These are phyloP conservation scores for Narthecium ossifragum DNA, from an alignment of 106 monocot species.

Conservation along the genomic window DNA sequence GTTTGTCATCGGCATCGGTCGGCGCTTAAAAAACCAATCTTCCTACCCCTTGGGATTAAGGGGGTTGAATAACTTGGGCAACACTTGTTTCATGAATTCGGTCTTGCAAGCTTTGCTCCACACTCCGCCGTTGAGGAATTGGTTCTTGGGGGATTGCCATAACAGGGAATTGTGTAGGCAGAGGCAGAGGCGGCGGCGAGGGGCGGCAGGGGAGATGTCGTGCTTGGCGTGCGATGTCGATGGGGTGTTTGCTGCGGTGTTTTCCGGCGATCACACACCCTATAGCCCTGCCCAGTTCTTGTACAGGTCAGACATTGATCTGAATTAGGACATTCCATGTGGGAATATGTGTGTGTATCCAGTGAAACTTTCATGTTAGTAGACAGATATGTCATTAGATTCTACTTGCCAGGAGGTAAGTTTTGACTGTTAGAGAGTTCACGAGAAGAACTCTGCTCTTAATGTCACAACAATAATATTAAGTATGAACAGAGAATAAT, in stretches of 20 bases:
- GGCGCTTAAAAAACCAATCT: no score
- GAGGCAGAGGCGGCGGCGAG: conserved; percentile 10
- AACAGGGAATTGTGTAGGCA: conserved; percentile 59
- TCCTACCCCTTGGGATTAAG: conserved; percentile 48
- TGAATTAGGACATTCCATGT: no score
- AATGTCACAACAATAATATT: no score
- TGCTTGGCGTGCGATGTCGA: conserved; percentile 92
- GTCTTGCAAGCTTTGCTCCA: conserved; percentile 86
- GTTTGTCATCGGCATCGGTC: conserved; percentile 10
- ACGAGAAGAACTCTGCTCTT: no score
- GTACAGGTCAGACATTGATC: conserved; percentile 69
- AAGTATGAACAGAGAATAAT: no score
- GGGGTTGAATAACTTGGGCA: conserved; percentile 89
- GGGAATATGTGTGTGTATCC: no score
- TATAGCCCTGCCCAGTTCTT: conserved; percentile 87
- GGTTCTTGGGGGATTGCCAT: conserved; percentile 79
- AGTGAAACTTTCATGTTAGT: no score
- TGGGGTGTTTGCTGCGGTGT: conserved; percentile 66
- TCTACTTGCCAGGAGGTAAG: not conserved
- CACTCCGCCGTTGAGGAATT: conserved; percentile 69
- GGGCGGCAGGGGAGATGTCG: no score
- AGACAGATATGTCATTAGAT: no score
- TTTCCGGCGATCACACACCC: conserved; percentile 67
- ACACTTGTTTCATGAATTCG: conserved; percentile 98
- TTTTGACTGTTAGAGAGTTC: no score